Conservation (phyloP, 2,329 filamentous ascomycete species). For the Apiospora koreana region DNA sequence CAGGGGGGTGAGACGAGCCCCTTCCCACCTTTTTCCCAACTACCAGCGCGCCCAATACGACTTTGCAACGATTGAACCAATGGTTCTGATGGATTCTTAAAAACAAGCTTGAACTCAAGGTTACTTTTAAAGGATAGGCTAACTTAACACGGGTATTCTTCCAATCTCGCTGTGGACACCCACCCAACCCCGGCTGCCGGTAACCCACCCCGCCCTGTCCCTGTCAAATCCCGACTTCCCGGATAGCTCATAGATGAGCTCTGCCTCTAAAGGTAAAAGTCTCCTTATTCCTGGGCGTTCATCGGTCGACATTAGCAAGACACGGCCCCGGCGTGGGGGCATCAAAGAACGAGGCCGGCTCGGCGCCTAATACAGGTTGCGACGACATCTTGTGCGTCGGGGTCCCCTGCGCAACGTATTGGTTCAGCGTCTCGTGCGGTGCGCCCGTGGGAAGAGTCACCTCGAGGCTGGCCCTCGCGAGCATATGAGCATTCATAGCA, state of each 20-base stretch:
- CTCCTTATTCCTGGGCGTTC: too few species aligned
- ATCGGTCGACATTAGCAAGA: too few species aligned
- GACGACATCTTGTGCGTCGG: too few species aligned
- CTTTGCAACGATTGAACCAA: background rate
- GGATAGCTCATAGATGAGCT: background rate
- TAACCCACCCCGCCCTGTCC: background rate
- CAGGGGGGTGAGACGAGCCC: constrained; percentile 2
- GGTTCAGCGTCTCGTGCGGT: too few species aligned
- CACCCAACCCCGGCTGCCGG: background rate
- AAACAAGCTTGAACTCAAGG: constrained; percentile 5
- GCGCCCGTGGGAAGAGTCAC: too few species aligned
- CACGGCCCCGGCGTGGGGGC: too few species aligned
- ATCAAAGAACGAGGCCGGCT: too few species aligned
- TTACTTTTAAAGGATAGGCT: background rate
- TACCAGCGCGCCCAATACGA: background rate
- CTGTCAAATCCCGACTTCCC: background rate
- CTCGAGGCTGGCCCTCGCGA: too few species aligned
- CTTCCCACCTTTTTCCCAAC: background rate
- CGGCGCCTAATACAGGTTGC: too few species aligned
- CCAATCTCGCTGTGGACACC: background rate
- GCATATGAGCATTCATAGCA: too few species aligned
- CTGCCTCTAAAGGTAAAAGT: too few species aligned
- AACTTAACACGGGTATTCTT: background rate
- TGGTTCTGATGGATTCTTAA: background rate
- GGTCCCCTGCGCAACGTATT: too few species aligned